Evolutionary conservation across 495 filamentous ascomycete species (phyloP), one percentile per base, ranked within the genome.

Genomic region (Cudoniella acicularis): DNA sequence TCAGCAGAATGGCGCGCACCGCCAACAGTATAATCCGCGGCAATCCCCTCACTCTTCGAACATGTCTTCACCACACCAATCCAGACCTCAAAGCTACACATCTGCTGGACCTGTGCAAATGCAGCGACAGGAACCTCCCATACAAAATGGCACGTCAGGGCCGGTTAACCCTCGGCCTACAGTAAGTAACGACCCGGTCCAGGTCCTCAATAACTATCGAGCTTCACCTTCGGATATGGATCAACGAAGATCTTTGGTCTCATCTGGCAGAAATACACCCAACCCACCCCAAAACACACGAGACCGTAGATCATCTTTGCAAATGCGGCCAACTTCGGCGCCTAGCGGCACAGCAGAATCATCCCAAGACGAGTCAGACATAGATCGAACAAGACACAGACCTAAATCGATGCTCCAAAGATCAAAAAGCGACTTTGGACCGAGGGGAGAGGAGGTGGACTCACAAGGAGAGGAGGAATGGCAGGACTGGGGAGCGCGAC

Each of bases 361-460:
- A 24, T 67, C 65, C 1, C 65, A 64, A 46, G 65, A 67, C 26
- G 62, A 67, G 13, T 64, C 62, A 17, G 64, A 64, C 48, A 24
- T 36, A 25, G 65, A 64, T 13, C 55, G 40, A 52, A n/a, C 0
- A 16, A 64, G 36, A 40, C 69, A 72, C 57, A 69, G 81, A 49
- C 68, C 79, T 50, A 80, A 84, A 53, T 81, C 83, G 6, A 75
- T 77, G 26, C 68, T 92, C 25, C 77, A 85, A 52, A 78, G 89
- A 61, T 85, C 88, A 25, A 89, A 82, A 70, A 92, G 85, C 70
- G 88, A 92, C 62, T 85, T 83, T 71, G 84, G 80, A 3, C 77
- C 82, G 49, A 75, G 71, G 59, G 69, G 66, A 25, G 75, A 79
- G 40, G 72, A 73, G 8, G 47, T 56, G 30, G 72, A 77, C 2